Conservation (phyloP, 805 yeast species). For the Pichia paraexigua region DNA sequence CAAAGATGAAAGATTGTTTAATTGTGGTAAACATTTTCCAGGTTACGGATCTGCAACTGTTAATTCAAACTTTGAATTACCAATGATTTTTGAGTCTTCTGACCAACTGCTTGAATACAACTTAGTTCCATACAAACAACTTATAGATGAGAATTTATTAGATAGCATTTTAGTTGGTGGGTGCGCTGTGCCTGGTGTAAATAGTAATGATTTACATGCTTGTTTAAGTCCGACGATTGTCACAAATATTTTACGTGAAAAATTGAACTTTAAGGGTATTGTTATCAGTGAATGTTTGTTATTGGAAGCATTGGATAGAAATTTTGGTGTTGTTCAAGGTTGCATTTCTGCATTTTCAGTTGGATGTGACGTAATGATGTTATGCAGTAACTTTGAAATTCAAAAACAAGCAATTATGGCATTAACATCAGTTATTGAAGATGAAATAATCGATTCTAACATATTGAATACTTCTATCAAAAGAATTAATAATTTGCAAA, state of each 20-base stretch:
- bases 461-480: constrained; percentile 33
- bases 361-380: constrained; percentile 57
- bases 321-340: constrained; percentile 62
- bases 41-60: constrained; percentile 58
- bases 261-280: constrained; percentile 47
- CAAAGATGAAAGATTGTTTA: constrained; percentile 43
- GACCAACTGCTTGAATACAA: constrained; percentile 44
- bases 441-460: constrained; percentile 34
- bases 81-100: constrained; percentile 49
- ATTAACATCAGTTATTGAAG: constrained; percentile 24
- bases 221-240: constrained; percentile 49
- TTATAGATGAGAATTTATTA: constrained; percentile 36
- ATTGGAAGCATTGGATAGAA: constrained; percentile 53
- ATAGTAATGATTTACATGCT: constrained; percentile 56
- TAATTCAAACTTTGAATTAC: constrained; percentile 48
- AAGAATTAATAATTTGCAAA: constrained; percentile 38
- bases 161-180: constrained; percentile 58
- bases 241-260: constrained; percentile 41
- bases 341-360: constrained; percentile 54
- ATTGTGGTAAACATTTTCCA: constrained; percentile 59
- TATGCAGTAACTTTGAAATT: constrained; percentile 46
- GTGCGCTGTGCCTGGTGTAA: constrained; percentile 53
- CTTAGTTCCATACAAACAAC: constrained; percentile 41
- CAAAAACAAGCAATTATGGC: constrained; percentile 50
- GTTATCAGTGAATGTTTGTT: constrained; percentile 55